Base-by-base conservation (phyloP, 495 filamentous ascomycete genomes). In the Daldinia bambusicola region DNA sequence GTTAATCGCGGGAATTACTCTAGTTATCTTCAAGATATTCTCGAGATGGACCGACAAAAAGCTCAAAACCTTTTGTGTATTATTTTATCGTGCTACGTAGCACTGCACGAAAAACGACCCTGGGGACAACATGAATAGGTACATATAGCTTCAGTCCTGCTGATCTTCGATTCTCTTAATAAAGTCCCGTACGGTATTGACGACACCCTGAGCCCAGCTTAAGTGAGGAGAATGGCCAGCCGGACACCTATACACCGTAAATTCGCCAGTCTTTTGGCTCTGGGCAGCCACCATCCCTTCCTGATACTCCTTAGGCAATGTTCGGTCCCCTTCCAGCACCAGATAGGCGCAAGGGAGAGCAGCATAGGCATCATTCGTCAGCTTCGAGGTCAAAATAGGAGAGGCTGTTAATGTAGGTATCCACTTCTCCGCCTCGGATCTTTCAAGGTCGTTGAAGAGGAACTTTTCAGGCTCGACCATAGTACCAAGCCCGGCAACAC, bases 371-470 rank as follows among this genome's bases (percentile, higher is more conserved):
- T 38, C 12, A 38, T 38, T 38, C 37, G 37, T 38, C 37, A 38
- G 37, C 12, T 38, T 12, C 10, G 37, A 9, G 12, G 37, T 38
- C 10, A 12, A 6, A 38, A 38, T 9, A 10, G 37, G 37, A 7
- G 37, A 9, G 37, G 37, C 37, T 4, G 37, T 38, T 8, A 38
- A 9, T 8, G 37, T 38, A 9, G 10, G 6, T 38, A 30, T 52
- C 73, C 75, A 79, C 31, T 72, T 70, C 30, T 67, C 2, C 8
- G 73, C 78, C 9, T 22, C 58, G 8, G 37, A 61, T 2, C 37
- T 7, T 4, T 77, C 72, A 7, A 79, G 37, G n/a, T 64, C 74
- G 18, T 72, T 72, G 68, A 80, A 79, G 5, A 80, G 12, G 57
- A 43, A 78, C 31, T 72, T 70, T 20, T 67, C 2, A 8, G 73